Evolutionary conservation across 2,329 filamentous ascomycete genomes (phyloP), one percentile per base, ranked within the genome.

Genomic region (Sphaerostilbella broomeana): DNA sequence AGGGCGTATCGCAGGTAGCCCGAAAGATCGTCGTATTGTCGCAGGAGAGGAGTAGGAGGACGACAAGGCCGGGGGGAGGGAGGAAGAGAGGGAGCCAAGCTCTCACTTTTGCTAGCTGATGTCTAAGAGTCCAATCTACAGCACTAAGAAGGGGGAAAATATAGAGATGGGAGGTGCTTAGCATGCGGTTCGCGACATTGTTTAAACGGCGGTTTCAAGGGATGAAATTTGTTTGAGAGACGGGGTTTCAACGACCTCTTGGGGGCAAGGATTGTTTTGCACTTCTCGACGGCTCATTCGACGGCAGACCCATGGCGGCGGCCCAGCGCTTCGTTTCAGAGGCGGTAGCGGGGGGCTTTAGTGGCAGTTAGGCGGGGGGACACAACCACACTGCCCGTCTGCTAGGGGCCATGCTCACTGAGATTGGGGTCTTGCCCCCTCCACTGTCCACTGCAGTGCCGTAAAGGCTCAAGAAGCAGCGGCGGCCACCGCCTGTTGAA

Each of bases 251-350:
- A n/a, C 25, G 32, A 40, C 27, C 30, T 40, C 18, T 33, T 17
- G 25, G 32, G 12, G 26, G 25, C 31, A 33, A 35, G 38, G 38
- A 26, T 17, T 22, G 15, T 42, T 13, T 28, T 17, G 24, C 34
- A 18, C 15, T n/a, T n/a, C n/a, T n/a, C n/a, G n/a, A n/a, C n/a
- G n/a, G n/a, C 13, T 19, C 29, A 25, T 37, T 27, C 26, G 36
- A 25, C 29, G 29, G 40, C 31, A 27, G 33, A 37, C 34, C 39
- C 34, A 32, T 42, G 40, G n/a, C 28, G 12, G 18, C 11, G 10
- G 34, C 17, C 36, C 37, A 35, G 36, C 40, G 21, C 25, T 31
- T 17, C 28, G 36, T 43, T 43, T 43, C 41, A 43, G 41, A 40
- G 41, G 24, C 37, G 26, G 36, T 43, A 43, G 35, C 10, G 30